These are phyloP conservation scores for Leucogyrophana mollusca DNA, from an alignment of 768 basidiomycete genomes.

Conservation along the genomic window DNA sequence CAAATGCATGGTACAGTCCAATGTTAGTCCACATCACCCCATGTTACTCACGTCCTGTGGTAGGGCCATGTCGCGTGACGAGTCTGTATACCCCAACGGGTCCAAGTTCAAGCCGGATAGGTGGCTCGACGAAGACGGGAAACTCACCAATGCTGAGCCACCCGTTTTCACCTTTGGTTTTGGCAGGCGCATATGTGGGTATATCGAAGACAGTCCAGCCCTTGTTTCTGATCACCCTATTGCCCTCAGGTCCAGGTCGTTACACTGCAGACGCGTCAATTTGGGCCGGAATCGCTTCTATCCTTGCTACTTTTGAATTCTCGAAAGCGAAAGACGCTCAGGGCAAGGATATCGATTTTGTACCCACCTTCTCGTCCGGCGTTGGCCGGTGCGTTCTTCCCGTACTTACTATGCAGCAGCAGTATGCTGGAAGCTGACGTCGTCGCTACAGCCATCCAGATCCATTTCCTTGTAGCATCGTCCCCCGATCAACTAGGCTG, in stretches of 20 bases:
- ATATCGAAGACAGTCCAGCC: background rate
- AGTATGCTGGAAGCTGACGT: background rate
- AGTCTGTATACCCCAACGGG: constrained; percentile 48
- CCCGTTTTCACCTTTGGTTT: constrained; percentile 1
- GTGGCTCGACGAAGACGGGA: constrained; percentile 30
- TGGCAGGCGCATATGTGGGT: constrained; percentile 2
- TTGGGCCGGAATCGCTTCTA: background rate
- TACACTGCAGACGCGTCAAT: background rate
- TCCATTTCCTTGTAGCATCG: background rate
- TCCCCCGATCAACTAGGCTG: background rate
- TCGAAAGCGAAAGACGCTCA: background rate
- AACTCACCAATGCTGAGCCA: constrained; percentile 1
- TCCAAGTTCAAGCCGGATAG: constrained; percentile 50
- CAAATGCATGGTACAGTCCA: constrained; percentile 8
- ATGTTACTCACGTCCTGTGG: background rate
- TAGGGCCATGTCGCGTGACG: constrained; percentile 48
- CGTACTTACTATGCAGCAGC: background rate
- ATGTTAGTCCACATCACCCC: background rate
- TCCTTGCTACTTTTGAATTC: background rate
- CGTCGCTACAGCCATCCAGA: background rate
- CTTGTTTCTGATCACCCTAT: no score
- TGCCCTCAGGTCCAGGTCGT: background rate
- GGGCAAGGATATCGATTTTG: background rate
- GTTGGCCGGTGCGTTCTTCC: background rate
- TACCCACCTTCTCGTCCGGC: background rate